Evolutionary conservation across 1,284 basidiomycete genomes (phyloP).

Genomic region (Omphalotus olearius): DNA sequence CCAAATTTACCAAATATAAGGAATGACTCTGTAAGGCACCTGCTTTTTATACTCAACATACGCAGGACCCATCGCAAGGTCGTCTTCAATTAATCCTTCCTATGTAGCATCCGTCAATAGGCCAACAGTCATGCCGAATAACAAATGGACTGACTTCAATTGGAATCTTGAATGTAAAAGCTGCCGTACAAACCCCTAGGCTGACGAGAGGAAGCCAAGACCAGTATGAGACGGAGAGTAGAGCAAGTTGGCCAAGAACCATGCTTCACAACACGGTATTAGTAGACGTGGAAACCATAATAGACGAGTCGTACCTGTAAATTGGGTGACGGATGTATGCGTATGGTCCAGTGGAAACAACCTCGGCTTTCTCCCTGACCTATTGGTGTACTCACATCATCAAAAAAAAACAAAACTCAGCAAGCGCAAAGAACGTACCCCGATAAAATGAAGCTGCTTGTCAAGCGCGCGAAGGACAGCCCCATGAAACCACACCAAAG

Average conservation of each 20-base stretch:
- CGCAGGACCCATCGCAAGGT: slow-evolving; percentile 23
- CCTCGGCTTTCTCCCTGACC: slow-evolving; percentile 7
- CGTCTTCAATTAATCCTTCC: slow-evolving; percentile 27
- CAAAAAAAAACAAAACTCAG: not conserved
- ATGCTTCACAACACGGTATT: not conserved
- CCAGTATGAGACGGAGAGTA: slow-evolving; percentile 10
- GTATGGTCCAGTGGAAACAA: slow-evolving; percentile 10
- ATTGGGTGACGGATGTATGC: slow-evolving; percentile 11
- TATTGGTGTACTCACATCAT: not conserved
- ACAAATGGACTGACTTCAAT: slow-evolving; percentile 8
- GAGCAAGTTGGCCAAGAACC: slow-evolving; percentile 1
- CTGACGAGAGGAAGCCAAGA: slow-evolving; percentile 11
- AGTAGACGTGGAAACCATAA: not conserved
- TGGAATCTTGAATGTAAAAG: slow-evolving; percentile 10
- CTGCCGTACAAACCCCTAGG: not conserved
- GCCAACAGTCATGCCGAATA: not conserved
- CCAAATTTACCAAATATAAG: slow-evolving; percentile 27
- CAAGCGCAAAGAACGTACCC: slow-evolving; percentile 4
- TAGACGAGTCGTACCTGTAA: slow-evolving; percentile 2
- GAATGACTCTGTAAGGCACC: slow-evolving; percentile 27
- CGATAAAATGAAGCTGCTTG: slow-evolving; percentile 12
- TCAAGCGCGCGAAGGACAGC: slow-evolving; percentile 1
- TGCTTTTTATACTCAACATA: slow-evolving; percentile 31
- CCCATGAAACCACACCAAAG: not conserved
- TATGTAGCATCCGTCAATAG: slow-evolving; percentile 6